These are phyloP conservation scores for Saturnispora serradocipensis DNA, from an alignment of 805 yeast genomes.

Conservation along the genomic window DNA sequence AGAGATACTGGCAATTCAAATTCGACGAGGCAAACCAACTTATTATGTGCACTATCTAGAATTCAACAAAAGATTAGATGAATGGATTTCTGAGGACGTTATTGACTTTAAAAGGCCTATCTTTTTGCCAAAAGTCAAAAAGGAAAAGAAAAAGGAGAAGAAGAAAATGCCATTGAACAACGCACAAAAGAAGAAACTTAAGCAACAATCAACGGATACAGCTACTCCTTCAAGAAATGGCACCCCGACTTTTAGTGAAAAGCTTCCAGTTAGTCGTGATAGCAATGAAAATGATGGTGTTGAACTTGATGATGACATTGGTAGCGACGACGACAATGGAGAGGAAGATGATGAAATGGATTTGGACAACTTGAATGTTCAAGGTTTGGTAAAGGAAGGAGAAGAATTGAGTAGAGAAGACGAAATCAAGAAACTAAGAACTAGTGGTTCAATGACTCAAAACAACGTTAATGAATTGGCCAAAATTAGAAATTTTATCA, in stretches of 20 bases:
- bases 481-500: constrained; percentile 72
- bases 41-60: constrained; percentile 93
- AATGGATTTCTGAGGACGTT: constrained; percentile 73
- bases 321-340: constrained; percentile 8
- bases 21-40: constrained; percentile 65
- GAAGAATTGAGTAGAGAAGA: constrained; percentile 80
- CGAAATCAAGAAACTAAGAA: constrained; percentile 83
- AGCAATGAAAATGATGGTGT: not conserved
- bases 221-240: not conserved
- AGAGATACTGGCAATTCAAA: constrained; percentile 70
- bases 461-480: constrained; percentile 74
- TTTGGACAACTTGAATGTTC: constrained; percentile 75
- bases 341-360: constrained; percentile 62
- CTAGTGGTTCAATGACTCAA: constrained; percentile 97
- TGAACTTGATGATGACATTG: not conserved
- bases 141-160: constrained; percentile 34
- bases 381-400: constrained; percentile 55
- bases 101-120: constrained; percentile 67
- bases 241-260: constrained; percentile 13
- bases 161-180: constrained; percentile 17
- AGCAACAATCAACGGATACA: not conserved
- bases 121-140: constrained; percentile 56
- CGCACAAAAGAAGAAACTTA: constrained; percentile 12
- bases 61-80: constrained; percentile 93
- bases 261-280: constrained; percentile 2